Conservation (phyloP, 139 green algal genomes). For the Ettlia oleoabundans region DNA sequence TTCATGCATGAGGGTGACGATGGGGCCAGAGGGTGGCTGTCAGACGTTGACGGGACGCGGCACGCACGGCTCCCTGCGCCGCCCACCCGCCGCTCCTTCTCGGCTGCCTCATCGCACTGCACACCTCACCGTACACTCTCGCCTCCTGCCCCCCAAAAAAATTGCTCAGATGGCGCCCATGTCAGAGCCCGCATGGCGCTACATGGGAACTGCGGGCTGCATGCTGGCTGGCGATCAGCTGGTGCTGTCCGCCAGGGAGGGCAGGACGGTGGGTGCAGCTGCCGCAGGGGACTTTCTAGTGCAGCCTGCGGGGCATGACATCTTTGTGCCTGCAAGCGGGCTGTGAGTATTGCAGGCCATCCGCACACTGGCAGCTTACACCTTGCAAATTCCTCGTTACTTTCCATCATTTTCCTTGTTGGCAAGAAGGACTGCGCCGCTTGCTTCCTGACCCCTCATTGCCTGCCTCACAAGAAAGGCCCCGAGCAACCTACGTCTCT, state of each 20-base stretch:
- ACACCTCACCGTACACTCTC: too few species aligned
- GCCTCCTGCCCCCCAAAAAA: too few species aligned
- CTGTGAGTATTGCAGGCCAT: not conserved
- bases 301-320: too few species aligned
- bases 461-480: not conserved
- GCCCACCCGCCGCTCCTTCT: too few species aligned
- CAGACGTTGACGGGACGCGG: too few species aligned
- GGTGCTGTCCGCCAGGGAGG: constrained; percentile 1
- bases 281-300: too few species aligned
- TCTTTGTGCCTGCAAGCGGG: not conserved
- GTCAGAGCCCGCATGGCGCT: not conserved
- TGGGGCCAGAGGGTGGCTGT: too few species aligned
- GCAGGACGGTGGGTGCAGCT: not conserved
- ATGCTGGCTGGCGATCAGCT: not conserved
- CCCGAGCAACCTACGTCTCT: not conserved
- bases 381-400: not conserved
- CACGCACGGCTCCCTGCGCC: too few species aligned
- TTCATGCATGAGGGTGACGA: too few species aligned
- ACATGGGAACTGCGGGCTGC: not conserved
- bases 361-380: not conserved
- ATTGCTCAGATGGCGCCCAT: not conserved
- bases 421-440: too few species aligned
- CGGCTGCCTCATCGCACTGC: not conserved
- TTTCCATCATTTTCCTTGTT: too few species aligned
- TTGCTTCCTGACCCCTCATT: not conserved